Evolutionary conservation across 192 early-diverging fungal genomes (phyloP), one percentile per base, ranked within the genome.

Genomic region (Coemansia sp.): DNA sequence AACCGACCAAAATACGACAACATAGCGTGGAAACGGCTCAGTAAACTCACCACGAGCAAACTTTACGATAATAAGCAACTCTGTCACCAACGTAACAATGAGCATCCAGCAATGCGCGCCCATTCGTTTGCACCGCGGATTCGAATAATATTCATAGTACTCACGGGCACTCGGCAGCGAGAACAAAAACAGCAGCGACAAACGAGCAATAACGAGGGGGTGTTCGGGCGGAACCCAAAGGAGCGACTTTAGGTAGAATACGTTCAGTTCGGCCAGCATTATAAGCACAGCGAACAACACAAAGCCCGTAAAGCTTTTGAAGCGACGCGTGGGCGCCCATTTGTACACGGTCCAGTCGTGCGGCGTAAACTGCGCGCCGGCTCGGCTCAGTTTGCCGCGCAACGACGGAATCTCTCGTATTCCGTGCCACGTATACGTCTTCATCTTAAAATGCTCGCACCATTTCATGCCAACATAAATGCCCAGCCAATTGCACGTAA

Each of bases 391-490:
- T 79, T 94, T 98, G 36, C 94, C 96, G 58, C 87, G 84, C 64
- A 92, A 77, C 15, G 91, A 86, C 26, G 82, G 86, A 70, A 98
- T 96, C 57, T 94, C 85, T 61, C 85, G 87, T 62, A 96, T 83
- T 17, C 94, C 93, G 72, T 91, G 89, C 93, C 94, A 98, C 2
- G 93, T 94, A 72, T 98, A 98, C 22, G 92, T 91, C 88, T 94
- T 95, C 85, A 96, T 87, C 60, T 92, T 91, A 73, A 94, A 94
- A 75, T 95, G 91, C 76, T 98, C 91, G 77, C 96, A 98, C 21
- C 90, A 91, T 83, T 98, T 98, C 89, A 97, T 95, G 36, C 96
- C 96, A 21, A 96, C 51, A 68, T 92, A 93, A 64, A 92, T 91
- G 23, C 96, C 96, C 12, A 87, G 68, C 96, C 96, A 98, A 69